A percentile compares a stretch with the other conserved stretches of the same genome.
Evolutionary conservation across 2,329 filamentous ascomycete species (phyloP).

Genomic region (Byssochlamys sp.): DNA sequence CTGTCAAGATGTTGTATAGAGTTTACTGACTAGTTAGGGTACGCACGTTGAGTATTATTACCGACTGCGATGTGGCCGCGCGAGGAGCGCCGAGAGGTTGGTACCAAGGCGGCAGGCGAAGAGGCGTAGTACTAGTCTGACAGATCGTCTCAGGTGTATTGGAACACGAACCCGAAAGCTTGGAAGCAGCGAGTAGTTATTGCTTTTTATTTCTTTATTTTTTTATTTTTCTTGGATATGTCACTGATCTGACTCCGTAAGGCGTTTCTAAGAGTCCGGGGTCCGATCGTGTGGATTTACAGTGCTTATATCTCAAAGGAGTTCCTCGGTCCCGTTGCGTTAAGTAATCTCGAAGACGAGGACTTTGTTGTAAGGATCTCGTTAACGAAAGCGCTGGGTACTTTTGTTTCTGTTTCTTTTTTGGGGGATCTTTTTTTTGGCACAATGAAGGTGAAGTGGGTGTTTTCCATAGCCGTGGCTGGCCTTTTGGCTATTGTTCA

Average conservation of each 20-base stretch:
- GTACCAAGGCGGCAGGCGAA: background rate
- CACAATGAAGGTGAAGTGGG: background rate
- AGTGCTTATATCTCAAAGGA: background rate
- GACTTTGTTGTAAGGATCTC: background rate
- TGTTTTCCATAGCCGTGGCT: background rate
- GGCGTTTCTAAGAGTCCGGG: background rate
- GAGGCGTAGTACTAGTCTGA: background rate
- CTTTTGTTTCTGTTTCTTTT: background rate
- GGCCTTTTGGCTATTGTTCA: background rate
- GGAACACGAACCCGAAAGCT: background rate
- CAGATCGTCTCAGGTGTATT: background rate
- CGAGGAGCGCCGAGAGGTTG: too few species aligned
- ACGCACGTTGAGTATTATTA: too few species aligned
- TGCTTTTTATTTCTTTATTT: background rate
- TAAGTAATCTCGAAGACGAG: background rate
- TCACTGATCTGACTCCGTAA: background rate
- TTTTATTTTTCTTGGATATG: background rate
- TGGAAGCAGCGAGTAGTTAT: background rate
- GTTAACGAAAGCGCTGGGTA: background rate
- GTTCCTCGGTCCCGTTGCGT: background rate
- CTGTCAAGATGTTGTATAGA: background rate
- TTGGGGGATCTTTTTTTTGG: background rate
- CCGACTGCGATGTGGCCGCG: background rate
- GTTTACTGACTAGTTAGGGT: background rate
- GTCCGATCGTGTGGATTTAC: background rate